Evolutionary conservation across 1,139 yeast genomes (phyloP).

Genomic region (Martiniozyma asiatica): DNA sequence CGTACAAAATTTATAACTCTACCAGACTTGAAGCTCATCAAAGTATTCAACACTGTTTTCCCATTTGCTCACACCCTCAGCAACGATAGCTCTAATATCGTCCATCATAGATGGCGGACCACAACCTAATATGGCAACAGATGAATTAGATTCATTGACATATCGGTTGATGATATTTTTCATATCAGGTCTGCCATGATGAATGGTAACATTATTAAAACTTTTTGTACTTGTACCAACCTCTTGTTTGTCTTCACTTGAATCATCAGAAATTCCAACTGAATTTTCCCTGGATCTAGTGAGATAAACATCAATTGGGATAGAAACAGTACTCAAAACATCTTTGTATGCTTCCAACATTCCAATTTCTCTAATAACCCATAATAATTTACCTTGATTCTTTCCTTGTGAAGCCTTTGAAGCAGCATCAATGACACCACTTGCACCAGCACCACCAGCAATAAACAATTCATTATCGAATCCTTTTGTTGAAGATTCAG

Average conservation of each 20-base stretch:
- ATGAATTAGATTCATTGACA: conserved; percentile 25
- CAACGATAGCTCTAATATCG: conserved; percentile 17
- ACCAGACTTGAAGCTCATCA: conserved; percentile 17
- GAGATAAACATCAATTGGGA: conserved; percentile 9
- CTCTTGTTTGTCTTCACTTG: conserved; percentile 4
- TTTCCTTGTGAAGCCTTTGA: conserved; percentile 15
- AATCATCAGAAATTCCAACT: conserved; percentile 2
- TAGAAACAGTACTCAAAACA: conserved; percentile 3
- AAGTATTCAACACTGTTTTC: conserved; percentile 15
- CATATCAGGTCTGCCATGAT: conserved; percentile 33
- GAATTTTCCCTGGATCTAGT: conserved; percentile 7
- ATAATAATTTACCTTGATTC: conserved; percentile 8
- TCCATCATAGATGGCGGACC: conserved; percentile 36
- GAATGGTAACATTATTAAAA: conserved; percentile 12
- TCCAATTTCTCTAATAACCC: conserved; percentile 7
- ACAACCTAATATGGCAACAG: conserved; percentile 30
- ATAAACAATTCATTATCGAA: conserved; percentile 44
- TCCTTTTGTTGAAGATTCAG: conserved; percentile 14
- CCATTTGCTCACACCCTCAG: conserved; percentile 8
- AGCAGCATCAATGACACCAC: conserved; percentile 37
- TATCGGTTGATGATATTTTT: conserved; percentile 23
- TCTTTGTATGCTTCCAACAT: conserved; percentile 4
- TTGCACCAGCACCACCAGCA: conserved; percentile 68
- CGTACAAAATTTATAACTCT: too few species aligned
- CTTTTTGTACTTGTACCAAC: conserved; percentile 3